Conservation (phyloP, 345 rosid genomes). For the Euclidium syriacum region DNA sequence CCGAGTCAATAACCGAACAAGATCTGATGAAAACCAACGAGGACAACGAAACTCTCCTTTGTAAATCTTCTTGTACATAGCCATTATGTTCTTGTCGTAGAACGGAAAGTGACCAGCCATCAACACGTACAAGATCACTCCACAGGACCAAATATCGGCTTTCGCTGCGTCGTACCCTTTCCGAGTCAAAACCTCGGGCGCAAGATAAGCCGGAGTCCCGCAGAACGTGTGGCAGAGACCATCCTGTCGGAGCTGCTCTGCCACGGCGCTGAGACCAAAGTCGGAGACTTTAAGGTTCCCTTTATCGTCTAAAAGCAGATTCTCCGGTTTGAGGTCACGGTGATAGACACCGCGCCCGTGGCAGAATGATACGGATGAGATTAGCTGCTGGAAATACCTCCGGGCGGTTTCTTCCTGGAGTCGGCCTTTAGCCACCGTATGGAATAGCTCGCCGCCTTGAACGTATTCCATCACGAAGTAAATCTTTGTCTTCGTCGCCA, state of each 20-base stretch:
- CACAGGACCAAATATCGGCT: constrained; percentile 92
- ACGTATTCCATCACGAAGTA: constrained; percentile 89
- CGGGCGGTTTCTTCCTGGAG: constrained; percentile 58
- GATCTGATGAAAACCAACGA: constrained; percentile 68
- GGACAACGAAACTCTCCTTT: constrained; percentile 74
- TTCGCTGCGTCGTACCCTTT: constrained; percentile 82
- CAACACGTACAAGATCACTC: constrained; percentile 73
- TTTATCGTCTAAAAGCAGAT: constrained; percentile 63
- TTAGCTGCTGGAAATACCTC: constrained; percentile 68
- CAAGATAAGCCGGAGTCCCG: constrained; percentile 73
- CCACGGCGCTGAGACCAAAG: constrained; percentile 80
- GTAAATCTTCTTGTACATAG: constrained; percentile 74
- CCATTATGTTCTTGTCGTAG: constrained; percentile 70
- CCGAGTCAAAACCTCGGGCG: constrained; percentile 77
- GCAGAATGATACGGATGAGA: constrained; percentile 71
- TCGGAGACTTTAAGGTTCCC: constrained; percentile 81
- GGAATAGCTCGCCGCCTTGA: constrained; percentile 71
- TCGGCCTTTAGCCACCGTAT: constrained; percentile 63
- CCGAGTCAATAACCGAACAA: constrained; percentile 41
- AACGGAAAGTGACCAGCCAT: constrained; percentile 77
- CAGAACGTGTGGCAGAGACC: constrained; percentile 84
- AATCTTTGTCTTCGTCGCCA: constrained; percentile 84
- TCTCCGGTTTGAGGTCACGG: constrained; percentile 86
- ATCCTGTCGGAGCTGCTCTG: constrained; percentile 63
- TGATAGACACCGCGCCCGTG: constrained; percentile 82